phyloP scores from a whole-genome alignment of 192 early-diverging fungal species.

The Rhizophagus clarus region DNA sequence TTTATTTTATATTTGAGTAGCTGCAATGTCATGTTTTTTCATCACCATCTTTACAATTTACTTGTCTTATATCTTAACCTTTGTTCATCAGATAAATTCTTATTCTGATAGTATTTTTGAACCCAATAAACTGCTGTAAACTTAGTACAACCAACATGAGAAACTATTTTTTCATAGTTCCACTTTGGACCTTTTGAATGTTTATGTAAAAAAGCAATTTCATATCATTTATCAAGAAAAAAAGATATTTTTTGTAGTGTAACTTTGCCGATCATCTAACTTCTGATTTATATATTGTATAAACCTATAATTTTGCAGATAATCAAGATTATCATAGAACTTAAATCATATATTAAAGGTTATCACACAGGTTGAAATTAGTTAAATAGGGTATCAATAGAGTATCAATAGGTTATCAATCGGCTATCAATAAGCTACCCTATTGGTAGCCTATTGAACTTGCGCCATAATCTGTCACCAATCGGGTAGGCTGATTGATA shows the following conservation, averaged over 20 bases:
- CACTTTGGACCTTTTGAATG: background rate
- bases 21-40: background rate
- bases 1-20: background rate
- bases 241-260: background rate
- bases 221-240: background rate
- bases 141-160: background rate
- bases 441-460: too few species aligned
- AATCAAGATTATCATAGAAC: too few species aligned
- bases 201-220: slow-evolving; percentile 1
- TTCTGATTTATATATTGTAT: too few species aligned
- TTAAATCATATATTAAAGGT: too few species aligned
- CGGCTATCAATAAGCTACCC: too few species aligned
- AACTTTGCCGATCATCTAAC: background rate
- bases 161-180: background rate
- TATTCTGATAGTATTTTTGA: background rate
- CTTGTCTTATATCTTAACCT: background rate
- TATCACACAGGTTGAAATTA: too few species aligned
- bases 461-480: too few species aligned
- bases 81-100: background rate
- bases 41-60: background rate
- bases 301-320: too few species aligned
- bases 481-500: too few species aligned
- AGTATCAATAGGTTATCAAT: too few species aligned
- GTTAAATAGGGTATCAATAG: too few species aligned
- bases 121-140: background rate